Evolutionary conservation across 192 early-diverging fungal genomes (phyloP), one percentile per base, ranked within the genome.

Genomic region (Backusella macrospora): DNA sequence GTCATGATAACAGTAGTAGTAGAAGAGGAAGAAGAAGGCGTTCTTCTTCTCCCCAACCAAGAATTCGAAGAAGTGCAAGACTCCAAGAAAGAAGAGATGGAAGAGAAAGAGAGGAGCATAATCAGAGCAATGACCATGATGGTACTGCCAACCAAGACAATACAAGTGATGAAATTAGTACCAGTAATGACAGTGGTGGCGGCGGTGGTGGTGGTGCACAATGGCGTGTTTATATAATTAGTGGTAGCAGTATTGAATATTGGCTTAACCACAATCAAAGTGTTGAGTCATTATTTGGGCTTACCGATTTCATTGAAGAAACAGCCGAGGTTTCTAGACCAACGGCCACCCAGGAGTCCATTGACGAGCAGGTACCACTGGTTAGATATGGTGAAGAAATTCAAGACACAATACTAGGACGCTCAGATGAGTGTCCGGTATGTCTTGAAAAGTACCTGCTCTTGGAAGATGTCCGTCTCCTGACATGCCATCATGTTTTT

Each of bases 401-500:
- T 38, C 65, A 73, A 48, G 16, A 34, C 5, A 26, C 39, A 3
- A 65, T 73, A 1, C 13, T 73, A 21, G 73, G 73, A 23, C 37
- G 66, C 34, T 26, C 62, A 47, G 76, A 77, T 29, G 48, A 78
- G 68, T 87, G 86, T 68, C 75, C 81, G 44, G 80, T 87, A 47
- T 87, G 86, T 68, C 63, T 87, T 9, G 44, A 76, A 15, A 82
- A 84, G 8, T 87, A 85, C 63, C 80, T 81, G 38, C 48, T 68
- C 0, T 76, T 74, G 12, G 84, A 87, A 9, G 62, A 76, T 21
- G 74, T 87, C 4, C 70, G 84, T 47, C 72, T 72, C 6, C 69
- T 87, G 23, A 77, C 80, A 39, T 87, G 86, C 48, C 77, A 78
- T 34, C 84, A 87, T 62, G 84, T 80, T 63, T 87, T 82, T 66